A percentile compares a stretch with the other conserved stretches of the same genome.
These are phyloP conservation scores for Cyanodermella asteris DNA, from an alignment of 2,329 filamentous ascomycete genomes.

Conservation along the genomic window DNA sequence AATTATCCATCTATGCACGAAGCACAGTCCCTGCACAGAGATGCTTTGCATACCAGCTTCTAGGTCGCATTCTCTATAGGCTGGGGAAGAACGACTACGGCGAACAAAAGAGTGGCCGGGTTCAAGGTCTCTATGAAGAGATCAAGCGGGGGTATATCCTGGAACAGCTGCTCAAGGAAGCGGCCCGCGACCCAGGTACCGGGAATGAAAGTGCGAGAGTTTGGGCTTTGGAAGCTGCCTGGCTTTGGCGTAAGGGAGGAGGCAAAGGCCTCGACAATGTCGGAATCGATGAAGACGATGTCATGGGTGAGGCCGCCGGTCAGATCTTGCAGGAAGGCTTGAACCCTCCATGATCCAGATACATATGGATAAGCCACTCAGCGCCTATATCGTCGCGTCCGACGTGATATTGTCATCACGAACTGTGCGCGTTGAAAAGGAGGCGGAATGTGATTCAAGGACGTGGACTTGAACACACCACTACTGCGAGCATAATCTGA, in stretches of 20 bases:
- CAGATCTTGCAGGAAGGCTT: too few species aligned
- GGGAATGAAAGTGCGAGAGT: conserved; percentile 13
- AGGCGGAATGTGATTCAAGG: too few species aligned
- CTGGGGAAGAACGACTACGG: conserved; percentile 54
- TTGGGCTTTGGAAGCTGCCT: conserved; percentile 7
- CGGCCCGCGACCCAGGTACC: conserved; percentile 36
- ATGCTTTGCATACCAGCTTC: conserved; percentile 76
- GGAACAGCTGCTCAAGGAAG: conserved; percentile 56
- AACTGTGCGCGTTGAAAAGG: too few species aligned
- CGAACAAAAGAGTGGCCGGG: conserved; percentile 38
- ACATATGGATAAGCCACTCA: too few species aligned
- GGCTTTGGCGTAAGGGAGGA: conserved; percentile 9
- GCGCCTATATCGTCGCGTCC: too few species aligned
- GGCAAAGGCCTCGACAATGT: too few species aligned
- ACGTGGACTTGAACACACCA: too few species aligned
- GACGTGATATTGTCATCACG: too few species aligned
- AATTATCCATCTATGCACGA: conserved; percentile 59
- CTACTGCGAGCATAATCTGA: too few species aligned
- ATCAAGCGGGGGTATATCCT: conserved; percentile 58
- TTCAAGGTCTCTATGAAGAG: conserved; percentile 63
- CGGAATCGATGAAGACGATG: too few species aligned
- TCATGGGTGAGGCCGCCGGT: too few species aligned
- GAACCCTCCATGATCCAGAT: too few species aligned
- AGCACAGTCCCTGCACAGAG: conserved; percentile 70
- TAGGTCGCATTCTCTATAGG: conserved; percentile 66